These are phyloP conservation scores for Flaveria brownii DNA, from an alignment of 129 eudicot species.

Conservation along the genomic window DNA sequence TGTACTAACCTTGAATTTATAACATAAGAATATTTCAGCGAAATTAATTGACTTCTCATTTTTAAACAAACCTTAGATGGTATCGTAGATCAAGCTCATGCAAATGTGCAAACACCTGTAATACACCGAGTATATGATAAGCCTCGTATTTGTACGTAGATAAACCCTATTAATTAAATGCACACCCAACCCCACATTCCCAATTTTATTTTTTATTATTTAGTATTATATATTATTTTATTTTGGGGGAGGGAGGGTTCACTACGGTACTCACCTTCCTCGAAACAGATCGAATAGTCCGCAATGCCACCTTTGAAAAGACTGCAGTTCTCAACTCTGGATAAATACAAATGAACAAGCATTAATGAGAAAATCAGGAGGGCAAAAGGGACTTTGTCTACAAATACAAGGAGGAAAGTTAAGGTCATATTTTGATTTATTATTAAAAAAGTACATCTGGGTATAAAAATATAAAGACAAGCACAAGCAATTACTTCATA, in stretches of 20 bases:
- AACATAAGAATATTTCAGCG: background rate
- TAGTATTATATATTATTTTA: no score
- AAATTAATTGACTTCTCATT: background rate
- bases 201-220: background rate
- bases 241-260: background rate
- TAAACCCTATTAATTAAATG: background rate
- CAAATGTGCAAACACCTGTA: conserved; percentile 91
- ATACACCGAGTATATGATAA: conserved; percentile 17
- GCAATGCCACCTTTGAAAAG: conserved; percentile 90
- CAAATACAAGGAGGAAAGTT: conserved; percentile 1
- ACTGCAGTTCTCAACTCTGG: conserved; percentile 96
- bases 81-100: conserved; percentile 89
- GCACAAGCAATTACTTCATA: conserved; percentile 61
- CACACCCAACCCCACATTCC: background rate
- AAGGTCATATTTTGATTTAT: conserved; percentile 19
- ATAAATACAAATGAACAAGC: conserved; percentile 5
- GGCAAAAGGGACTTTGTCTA: conserved; percentile 1
- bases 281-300: conserved; percentile 89
- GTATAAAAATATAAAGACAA: conserved; percentile 32
- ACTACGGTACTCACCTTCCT: conserved; percentile 56
- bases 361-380: background rate
- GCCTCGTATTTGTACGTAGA: conserved; percentile 5
- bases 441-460: background rate
- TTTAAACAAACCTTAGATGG: conserved; percentile 70
- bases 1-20: background rate